These are phyloP conservation scores for Arctium lappa DNA, from an alignment of 129 eudicot species.

Conservation along the genomic window DNA sequence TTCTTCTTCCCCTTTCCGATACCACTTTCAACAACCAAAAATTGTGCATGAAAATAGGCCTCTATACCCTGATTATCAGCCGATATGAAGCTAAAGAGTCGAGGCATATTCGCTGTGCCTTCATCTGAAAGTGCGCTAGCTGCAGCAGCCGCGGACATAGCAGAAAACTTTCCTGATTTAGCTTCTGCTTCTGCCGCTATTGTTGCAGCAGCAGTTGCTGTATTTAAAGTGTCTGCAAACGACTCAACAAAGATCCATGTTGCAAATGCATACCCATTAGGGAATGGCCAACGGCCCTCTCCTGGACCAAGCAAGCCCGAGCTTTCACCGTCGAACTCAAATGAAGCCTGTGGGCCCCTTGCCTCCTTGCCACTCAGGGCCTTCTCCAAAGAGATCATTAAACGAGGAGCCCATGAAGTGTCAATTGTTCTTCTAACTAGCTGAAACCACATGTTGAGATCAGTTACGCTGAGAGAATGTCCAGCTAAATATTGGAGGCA, in stretches of 20 bases:
- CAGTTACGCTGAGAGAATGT: conserved; percentile 72
- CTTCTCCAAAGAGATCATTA: conserved; percentile 73
- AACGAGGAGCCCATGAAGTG: conserved; percentile 71
- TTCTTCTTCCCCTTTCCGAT: conserved; percentile 80
- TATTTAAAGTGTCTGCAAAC: conserved; percentile 69
- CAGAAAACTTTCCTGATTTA: conserved; percentile 66
- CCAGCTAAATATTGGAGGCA: conserved; percentile 91
- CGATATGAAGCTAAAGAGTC: conserved; percentile 69
- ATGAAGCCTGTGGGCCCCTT: conserved; percentile 78
- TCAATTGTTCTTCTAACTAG: conserved; percentile 46
- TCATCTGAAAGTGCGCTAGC: conserved; percentile 78
- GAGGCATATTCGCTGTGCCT: conserved; percentile 73
- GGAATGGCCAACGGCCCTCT: conserved; percentile 94
- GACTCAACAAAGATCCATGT: conserved; percentile 92
- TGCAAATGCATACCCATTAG: conserved; percentile 79
- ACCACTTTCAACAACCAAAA: conserved; percentile 80
- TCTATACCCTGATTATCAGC: conserved; percentile 78
- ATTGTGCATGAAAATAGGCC: conserved; percentile 89
- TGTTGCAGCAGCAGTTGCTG: conserved; percentile 68
- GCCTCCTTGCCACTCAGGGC: conserved; percentile 82
- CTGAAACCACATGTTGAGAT: conserved; percentile 73
- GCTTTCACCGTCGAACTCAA: conserved; percentile 95
- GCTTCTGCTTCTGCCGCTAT: conserved; percentile 76
- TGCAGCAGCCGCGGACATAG: conserved; percentile 72
- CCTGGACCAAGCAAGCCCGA: conserved; percentile 94